Evolutionary conservation across 2,329 filamentous ascomycete genomes (phyloP).

Genomic region (Monilinia fructigena): DNA sequence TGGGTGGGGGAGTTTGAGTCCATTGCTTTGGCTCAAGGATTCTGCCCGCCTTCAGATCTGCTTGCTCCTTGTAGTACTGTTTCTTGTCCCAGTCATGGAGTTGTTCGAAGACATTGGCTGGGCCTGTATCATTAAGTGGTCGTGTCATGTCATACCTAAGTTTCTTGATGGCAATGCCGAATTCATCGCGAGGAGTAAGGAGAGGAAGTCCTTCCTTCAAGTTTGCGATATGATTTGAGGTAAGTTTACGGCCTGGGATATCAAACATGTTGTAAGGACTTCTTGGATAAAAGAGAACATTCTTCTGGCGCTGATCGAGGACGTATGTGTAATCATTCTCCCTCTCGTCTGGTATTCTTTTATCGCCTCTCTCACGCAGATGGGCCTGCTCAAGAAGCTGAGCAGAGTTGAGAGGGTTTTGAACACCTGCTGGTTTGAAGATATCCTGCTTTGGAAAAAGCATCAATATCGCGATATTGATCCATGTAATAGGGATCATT

Average conservation of each 20-base stretch:
- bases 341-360: neutral
- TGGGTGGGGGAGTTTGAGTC: conserved; percentile 24
- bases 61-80: conserved; percentile 1
- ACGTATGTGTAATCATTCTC: conserved; percentile 10
- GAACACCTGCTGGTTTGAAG: conserved; percentile 12
- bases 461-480: conserved; percentile 2
- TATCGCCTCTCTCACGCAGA: neutral
- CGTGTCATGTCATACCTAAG: neutral
- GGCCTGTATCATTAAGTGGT: neutral
- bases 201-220: conserved; percentile 5
- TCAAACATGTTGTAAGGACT: conserved; percentile 10
- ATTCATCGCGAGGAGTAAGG: conserved; percentile 6
- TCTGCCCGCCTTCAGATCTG: neutral
- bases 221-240: neutral
- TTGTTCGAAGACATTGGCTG: conserved; percentile 8
- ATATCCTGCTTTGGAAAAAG: conserved; percentile 11
- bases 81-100: conserved; percentile 13
- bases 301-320: neutral
- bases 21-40: conserved; percentile 24
- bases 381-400: conserved; percentile 4
- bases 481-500: neutral
- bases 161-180: conserved; percentile 1
- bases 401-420: conserved; percentile 13
- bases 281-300: neutral
- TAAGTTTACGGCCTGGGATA: neutral